Base-by-base conservation (phyloP, 352 stramenopile species). In the Pythium coloratum region DNA sequence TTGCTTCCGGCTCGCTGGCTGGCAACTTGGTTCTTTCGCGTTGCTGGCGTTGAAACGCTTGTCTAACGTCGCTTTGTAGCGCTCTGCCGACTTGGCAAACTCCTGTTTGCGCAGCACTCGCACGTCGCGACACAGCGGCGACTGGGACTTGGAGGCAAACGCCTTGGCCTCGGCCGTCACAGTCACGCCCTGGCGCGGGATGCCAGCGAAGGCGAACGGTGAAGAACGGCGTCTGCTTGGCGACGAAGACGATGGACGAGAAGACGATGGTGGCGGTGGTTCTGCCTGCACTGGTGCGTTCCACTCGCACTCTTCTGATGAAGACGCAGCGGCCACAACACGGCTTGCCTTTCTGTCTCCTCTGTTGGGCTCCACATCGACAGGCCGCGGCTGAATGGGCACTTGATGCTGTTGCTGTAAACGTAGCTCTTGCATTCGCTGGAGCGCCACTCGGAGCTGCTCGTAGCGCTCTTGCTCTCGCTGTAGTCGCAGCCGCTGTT, bases 111-210 rank as follows among this genome's bases (percentile, higher is more conserved):
- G 70, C 42, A 90, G 56, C 8, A 73, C 69, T 6, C 81, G 76
- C 5, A 92, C 77, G 47, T 89, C 81, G 30, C 65, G 70, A 56
- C 81, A 89, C 2, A 86, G 65, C 20, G 68, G 66, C 26, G 49
- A 77, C 42, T 59, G 71, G 14, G 44, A 77, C 26, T 53, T 74
- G 32, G 64, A 65, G 9, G 73, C 72, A 58, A 87, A 88, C 16
- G 59, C 65, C 62, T 80, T 86, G 2, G 76, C 76, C 18, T 82
- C 63, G 8, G 38, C 24, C 8, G 83, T 88, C 16, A 91, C 62
- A 2, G 76, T 71, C 0, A 89, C 80, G 12, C 81, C 83, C 18
- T 55, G 59, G 46, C 81, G 72, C 10, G 82, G 81, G 16, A 81
- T 69, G 1, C 80, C 78, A 12, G 72, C 57, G 33, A 74, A 86